Percentiles rank a stretch among this genome's conserved stretches.
Conservation (phyloP, 495 filamentous ascomycete genomes). For the Ramalina peruviana region DNA sequence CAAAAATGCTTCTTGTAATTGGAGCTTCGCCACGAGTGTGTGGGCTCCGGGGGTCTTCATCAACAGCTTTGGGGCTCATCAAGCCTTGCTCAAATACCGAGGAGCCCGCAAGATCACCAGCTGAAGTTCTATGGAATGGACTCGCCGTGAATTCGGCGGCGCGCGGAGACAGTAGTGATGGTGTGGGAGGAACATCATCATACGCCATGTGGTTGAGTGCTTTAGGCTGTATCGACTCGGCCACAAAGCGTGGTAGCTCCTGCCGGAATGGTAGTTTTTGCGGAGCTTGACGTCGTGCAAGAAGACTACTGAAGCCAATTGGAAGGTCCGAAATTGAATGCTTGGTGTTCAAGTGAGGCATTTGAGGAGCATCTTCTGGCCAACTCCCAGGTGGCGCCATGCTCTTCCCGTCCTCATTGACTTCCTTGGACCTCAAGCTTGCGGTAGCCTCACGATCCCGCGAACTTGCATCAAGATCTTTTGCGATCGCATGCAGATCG, state of each 20-base stretch:
- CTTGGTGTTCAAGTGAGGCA: not conserved
- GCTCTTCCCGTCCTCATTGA: not conserved
- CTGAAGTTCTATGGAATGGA: slow-evolving; percentile 21
- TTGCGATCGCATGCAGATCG: slow-evolving; percentile 9
- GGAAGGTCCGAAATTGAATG: slow-evolving; percentile 7
- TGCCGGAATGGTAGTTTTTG: slow-evolving; percentile 8
- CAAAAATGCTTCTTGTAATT: slow-evolving; percentile 41
- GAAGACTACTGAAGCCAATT: slow-evolving; percentile 15
- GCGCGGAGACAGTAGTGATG: slow-evolving; percentile 34
- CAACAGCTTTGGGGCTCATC: slow-evolving; percentile 15
- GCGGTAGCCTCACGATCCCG: not conserved
- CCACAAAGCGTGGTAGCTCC: slow-evolving; percentile 1
- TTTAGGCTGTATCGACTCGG: not conserved
- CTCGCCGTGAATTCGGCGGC: slow-evolving; percentile 33
- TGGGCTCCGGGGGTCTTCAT: slow-evolving; percentile 36
- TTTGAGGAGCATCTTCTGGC: not conserved
- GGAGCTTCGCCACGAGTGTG: slow-evolving; percentile 30
- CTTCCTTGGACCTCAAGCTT: not conserved
- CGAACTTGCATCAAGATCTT: not conserved
- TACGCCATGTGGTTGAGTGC: slow-evolving; percentile 22
- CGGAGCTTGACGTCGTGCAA: slow-evolving; percentile 9
- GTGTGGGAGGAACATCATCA: slow-evolving; percentile 25
- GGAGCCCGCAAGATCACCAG: slow-evolving; percentile 24
- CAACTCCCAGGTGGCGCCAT: slow-evolving; percentile 1
- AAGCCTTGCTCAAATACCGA: slow-evolving; percentile 21